A percentile compares a stretch with the other conserved stretches of the same genome.
phyloP scores from a whole-genome alignment of 208 protist genomes.

The Phytomonas sp. region DNA sequence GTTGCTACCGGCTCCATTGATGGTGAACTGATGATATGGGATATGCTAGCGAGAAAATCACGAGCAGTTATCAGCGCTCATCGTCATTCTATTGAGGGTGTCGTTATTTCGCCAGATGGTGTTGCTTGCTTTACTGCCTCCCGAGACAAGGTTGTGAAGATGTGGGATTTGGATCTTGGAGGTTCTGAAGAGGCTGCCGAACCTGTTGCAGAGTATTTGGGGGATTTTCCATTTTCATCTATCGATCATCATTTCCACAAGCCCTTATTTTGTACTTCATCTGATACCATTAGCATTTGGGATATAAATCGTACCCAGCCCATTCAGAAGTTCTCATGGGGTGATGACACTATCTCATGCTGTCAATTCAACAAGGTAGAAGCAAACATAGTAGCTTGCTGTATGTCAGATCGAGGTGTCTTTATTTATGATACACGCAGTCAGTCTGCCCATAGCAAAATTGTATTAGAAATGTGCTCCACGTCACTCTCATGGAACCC shows the following conservation, averaged over 20 bases:
- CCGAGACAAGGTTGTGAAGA: conserved; percentile 94
- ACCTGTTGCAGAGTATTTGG: conserved; percentile 85
- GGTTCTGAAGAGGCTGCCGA: conserved; percentile 23
- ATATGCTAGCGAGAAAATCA: conserved; percentile 70
- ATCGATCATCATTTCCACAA: conserved; percentile 92
- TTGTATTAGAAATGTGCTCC: conserved; percentile 90
- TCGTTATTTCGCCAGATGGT: conserved; percentile 85
- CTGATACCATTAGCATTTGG: conserved; percentile 88
- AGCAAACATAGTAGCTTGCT: conserved; percentile 83
- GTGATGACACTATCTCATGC: conserved; percentile 84
- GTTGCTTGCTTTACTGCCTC: conserved; percentile 89
- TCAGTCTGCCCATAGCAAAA: conserved; percentile 86
- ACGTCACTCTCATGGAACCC: conserved; percentile 96
- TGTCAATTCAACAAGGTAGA: conserved; percentile 94
- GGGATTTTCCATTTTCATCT: conserved; percentile 87
- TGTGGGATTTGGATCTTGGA: conserved; percentile 91
- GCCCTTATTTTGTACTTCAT: conserved; percentile 89
- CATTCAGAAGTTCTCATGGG: conserved; percentile 92
- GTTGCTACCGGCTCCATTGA: conserved; percentile 83
- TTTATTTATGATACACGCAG: conserved; percentile 93
- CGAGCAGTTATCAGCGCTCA: conserved; percentile 85
- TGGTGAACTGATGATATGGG: conserved; percentile 87
- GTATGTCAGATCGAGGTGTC: conserved; percentile 90
- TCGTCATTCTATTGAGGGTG: conserved; percentile 91
- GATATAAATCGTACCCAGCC: conserved; percentile 91